Conservation (phyloP, 2,329 filamentous ascomycete genomes). For the Curvularia eragrostidis region DNA sequence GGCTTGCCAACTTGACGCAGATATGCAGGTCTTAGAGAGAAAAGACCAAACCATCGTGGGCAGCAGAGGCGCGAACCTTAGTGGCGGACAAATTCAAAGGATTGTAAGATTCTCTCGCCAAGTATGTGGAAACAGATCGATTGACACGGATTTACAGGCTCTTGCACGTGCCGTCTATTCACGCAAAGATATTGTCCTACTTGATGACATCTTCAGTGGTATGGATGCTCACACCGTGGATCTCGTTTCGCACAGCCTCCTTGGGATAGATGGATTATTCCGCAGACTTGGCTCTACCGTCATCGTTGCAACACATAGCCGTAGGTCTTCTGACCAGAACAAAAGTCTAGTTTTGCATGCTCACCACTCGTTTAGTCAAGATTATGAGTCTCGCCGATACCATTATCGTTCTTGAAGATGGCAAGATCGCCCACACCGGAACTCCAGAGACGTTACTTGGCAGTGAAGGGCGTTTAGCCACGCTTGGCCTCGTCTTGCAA, state of each 20-base stretch:
- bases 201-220: constrained; percentile 5
- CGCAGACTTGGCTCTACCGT: neutral
- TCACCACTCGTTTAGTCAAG: neutral
- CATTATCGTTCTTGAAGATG: constrained; percentile 1
- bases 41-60: constrained; percentile 1
- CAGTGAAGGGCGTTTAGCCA: neutral
- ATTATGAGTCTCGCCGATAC: constrained; percentile 6
- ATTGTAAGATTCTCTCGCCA: neutral
- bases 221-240: constrained; percentile 3
- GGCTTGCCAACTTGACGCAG: constrained; percentile 1
- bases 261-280: neutral
- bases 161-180: constrained; percentile 6
- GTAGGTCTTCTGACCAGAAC: neutral
- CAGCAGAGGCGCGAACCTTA: neutral
- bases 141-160: neutral
- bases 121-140: neutral
- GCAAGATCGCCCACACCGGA: constrained; percentile 1
- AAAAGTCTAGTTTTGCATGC: neutral
- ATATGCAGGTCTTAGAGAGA: neutral
- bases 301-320: neutral
- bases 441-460: neutral
- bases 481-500: neutral
- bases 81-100: constrained; percentile 3
- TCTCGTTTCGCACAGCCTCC: neutral
- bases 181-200: neutral